Evolutionary conservation across 2,329 filamentous ascomycete species (phyloP).

Genomic region (Dothistroma pini): DNA sequence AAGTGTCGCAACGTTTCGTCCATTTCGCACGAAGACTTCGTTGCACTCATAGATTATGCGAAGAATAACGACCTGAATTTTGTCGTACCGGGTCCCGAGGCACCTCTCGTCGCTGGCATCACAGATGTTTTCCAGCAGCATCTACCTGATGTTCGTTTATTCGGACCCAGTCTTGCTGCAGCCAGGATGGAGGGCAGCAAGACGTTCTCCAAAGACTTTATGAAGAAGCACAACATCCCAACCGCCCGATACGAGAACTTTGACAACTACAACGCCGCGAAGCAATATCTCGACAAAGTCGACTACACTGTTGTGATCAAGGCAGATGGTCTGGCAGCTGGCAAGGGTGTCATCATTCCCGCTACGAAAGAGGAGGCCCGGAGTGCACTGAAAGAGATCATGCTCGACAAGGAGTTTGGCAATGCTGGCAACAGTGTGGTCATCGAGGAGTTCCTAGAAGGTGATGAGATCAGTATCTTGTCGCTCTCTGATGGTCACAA

Average conservation of each 20-base stretch:
- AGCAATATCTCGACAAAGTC: conserved; percentile 67
- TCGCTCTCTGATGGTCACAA: conserved; percentile 88
- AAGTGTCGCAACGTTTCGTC: conserved; percentile 58
- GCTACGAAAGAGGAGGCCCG: conserved; percentile 77
- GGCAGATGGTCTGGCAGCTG: conserved; percentile 84
- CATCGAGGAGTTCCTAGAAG: conserved; percentile 88
- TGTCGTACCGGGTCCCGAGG: conserved; percentile 86
- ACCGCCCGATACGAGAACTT: conserved; percentile 93
- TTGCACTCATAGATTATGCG: conserved; percentile 71
- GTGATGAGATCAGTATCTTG: conserved; percentile 87
- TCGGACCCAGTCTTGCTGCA: conserved; percentile 80
- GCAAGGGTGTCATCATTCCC: conserved; percentile 93
- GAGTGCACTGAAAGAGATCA: conserved; percentile 78
- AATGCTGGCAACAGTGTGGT: conserved; percentile 85
- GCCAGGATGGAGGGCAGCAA: conserved; percentile 95
- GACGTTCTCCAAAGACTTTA: conserved; percentile 96
- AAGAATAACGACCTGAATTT: conserved; percentile 71
- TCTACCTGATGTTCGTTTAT: conserved; percentile 62
- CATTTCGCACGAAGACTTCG: conserved; percentile 72
- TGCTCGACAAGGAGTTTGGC: conserved; percentile 84
- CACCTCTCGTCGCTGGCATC: conserved; percentile 87
- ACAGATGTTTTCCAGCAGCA: conserved; percentile 69
- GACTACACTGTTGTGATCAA: conserved; percentile 84
- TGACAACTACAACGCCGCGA: conserved; percentile 32
- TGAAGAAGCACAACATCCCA: conserved; percentile 84